A percentile compares a stretch with the other conserved stretches of the same genome.
Conservation (phyloP, 1,284 basidiomycete species). For the Rugosomyces carneus region DNA sequence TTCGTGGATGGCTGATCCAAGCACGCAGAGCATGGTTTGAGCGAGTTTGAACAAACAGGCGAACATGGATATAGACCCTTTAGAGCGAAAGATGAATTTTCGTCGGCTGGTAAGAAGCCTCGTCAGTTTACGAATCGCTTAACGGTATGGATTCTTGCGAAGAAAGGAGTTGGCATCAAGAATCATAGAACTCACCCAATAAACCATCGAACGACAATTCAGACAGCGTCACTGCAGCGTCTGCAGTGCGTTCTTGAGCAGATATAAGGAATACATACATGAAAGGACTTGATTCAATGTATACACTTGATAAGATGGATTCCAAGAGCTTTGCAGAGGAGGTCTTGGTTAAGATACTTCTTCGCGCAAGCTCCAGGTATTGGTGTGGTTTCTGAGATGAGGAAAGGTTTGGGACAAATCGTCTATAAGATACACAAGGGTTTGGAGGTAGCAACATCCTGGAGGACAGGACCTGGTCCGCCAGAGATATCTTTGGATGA, state of each 20-base stretch:
- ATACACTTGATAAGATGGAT: slow-evolving; percentile 46
- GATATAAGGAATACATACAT: slow-evolving; percentile 54
- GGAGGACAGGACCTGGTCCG: slow-evolving; percentile 27
- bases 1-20: slow-evolving; percentile 16
- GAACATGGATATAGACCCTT: slow-evolving; percentile 48
- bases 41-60: slow-evolving; percentile 33
- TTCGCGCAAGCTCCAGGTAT: slow-evolving; percentile 49
- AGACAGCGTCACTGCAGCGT: slow-evolving; percentile 22
- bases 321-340: slow-evolving; percentile 31
- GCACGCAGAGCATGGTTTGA: slow-evolving; percentile 39
- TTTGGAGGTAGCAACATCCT: slow-evolving; percentile 26
- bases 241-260: slow-evolving; percentile 24
- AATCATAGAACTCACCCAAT: slow-evolving; percentile 36
- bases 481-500: slow-evolving; percentile 17
- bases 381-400: slow-evolving; percentile 28
- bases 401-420: slow-evolving; percentile 33
- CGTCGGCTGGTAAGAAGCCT: slow-evolving; percentile 24
- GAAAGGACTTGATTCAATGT: slow-evolving; percentile 33
- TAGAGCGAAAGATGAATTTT: slow-evolving; percentile 37
- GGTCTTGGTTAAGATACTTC: slow-evolving; percentile 37
- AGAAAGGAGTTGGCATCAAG: not conserved
- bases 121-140: slow-evolving; percentile 3
- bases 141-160: not conserved
- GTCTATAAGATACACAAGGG: slow-evolving; percentile 38
- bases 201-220: slow-evolving; percentile 42